Conservation (phyloP, 2,329 filamentous ascomycete genomes). For the Gaeumannomyces sp. region DNA sequence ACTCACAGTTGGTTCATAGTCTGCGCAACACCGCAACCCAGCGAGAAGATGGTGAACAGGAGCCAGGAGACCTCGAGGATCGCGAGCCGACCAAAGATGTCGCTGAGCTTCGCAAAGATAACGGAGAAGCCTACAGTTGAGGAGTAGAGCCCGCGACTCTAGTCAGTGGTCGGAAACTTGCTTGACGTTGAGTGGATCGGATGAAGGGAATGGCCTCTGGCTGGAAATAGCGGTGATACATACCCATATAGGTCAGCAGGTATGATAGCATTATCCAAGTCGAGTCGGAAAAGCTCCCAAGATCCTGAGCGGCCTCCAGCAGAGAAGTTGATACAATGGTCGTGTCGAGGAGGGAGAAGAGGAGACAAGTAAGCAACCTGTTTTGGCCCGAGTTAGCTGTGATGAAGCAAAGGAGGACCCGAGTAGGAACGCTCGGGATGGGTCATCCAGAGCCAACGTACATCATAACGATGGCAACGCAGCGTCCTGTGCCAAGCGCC, state of each 20-base stretch:
- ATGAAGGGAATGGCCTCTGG: neutral
- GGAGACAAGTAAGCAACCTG: conserved; percentile 18
- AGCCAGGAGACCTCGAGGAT: conserved; percentile 28
- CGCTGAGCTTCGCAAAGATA: conserved; percentile 25
- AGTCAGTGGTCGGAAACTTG: neutral
- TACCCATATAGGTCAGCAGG: conserved; percentile 20
- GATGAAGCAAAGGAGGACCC: neutral
- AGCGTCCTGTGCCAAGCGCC: neutral
- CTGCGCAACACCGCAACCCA: conserved; percentile 31
- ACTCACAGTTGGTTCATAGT: conserved; percentile 26
- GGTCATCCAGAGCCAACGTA: neutral
- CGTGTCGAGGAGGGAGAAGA: conserved; percentile 20
- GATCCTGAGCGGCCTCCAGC: conserved; percentile 16
- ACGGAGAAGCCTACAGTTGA: conserved; percentile 17
- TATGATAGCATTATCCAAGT: conserved; percentile 20
- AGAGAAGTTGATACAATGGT: conserved; percentile 21
- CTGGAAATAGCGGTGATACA: neutral
- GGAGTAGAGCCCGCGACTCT: neutral
- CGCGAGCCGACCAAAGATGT: conserved; percentile 36
- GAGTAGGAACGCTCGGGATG: neutral
- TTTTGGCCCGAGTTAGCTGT: conserved; percentile 2
- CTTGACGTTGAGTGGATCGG: neutral
- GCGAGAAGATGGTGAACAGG: conserved; percentile 34
- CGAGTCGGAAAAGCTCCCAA: conserved; percentile 16
- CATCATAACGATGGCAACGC: neutral